Conservation (phyloP, 2,329 filamentous ascomycete species). For the Neofusicoccum sp. region DNA sequence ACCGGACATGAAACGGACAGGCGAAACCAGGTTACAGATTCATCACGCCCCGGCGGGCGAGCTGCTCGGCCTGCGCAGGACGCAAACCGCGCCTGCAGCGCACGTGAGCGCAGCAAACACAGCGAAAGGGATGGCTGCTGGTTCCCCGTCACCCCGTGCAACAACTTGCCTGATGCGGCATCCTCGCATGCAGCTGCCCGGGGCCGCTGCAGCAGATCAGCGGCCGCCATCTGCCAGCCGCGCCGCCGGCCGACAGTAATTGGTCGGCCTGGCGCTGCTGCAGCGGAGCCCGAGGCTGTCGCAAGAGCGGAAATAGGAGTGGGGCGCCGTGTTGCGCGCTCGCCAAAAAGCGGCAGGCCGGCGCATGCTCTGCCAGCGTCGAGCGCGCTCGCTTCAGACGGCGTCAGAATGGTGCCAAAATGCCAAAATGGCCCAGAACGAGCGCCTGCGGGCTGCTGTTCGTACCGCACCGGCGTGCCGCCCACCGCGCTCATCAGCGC, state of each 20-base stretch:
- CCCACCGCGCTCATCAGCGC: not conserved
- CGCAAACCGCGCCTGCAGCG: not conserved
- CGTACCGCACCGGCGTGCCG: not conserved
- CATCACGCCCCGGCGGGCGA: not conserved
- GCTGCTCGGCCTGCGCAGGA: not conserved
- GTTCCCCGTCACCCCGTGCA: slow-evolving; percentile 14
- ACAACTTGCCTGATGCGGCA: slow-evolving; percentile 5
- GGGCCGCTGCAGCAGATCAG: slow-evolving; percentile 2
- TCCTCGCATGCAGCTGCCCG: slow-evolving; percentile 13
- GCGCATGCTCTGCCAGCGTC: no score
- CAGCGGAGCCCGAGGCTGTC: slow-evolving; percentile 14
- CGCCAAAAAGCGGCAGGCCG: not conserved
- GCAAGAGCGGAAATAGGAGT: slow-evolving; percentile 15
- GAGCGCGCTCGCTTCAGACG: not conserved
- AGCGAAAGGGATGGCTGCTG: slow-evolving; percentile 1
- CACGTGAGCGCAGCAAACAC: not conserved
- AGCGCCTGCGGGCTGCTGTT: not conserved
- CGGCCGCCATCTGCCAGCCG: not conserved
- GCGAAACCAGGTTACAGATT: slow-evolving; percentile 19
- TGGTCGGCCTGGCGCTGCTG: not conserved
- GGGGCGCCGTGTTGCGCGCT: slow-evolving; percentile 10
- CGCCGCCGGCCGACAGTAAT: not conserved
- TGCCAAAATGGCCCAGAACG: not conserved
- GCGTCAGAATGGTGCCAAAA: no score
- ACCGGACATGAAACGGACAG: slow-evolving; percentile 18